Base-by-base conservation (phyloP, 768 basidiomycete species). In the Clathrus columnatus region DNA sequence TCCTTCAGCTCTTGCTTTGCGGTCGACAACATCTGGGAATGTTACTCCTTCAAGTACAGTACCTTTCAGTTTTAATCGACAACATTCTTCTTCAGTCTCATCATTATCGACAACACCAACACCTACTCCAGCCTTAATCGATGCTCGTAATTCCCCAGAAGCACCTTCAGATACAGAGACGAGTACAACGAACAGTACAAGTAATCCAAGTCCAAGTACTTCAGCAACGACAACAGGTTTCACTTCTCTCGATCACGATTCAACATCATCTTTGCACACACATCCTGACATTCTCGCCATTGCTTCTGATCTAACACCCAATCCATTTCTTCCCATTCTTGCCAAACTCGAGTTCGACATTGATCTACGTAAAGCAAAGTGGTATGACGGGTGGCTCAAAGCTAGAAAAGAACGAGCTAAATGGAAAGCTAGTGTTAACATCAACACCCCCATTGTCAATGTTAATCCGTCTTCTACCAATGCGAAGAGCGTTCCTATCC, bases 271-370 rank as follows among this genome's bases (percentile, higher is more conserved):
- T 14, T 51, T 41, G 20, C 45, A 46, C 29, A 21, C 41, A 20
- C 46, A 55, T 29, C 36, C 60, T 57, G 67, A 68, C 54, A 57
- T 67, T 7, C 75, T 69, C 3, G 58, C 66, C 26, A 71, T 71
- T 47, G 74, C 73, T 16, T 83, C 86, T 4, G 87, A 86, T 6
- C 73, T 88, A 41, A 67, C 68, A 54, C 81, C 83, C 5, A 68
- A 79, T 47, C 79, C 84, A 23, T 69, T 89, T 21, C 82, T 91
- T 51, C 88, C 87, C 4, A 84, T 96, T 54, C 77, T 98, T 26
- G 94, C 92, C 48, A 94, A 94, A 68, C 82, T 98, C 11, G 93
- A 97, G 67, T 96, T 98, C 62, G 91, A 96, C 66, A 85, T 98
- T 61, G 94, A 96, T 68, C 74, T 75, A 36, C 73, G 79, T 51